A percentile compares a stretch with the other conserved stretches of the same genome.
These are phyloP conservation scores for Sambucus nigra DNA, from an alignment of 129 eudicot species.

Conservation along the genomic window DNA sequence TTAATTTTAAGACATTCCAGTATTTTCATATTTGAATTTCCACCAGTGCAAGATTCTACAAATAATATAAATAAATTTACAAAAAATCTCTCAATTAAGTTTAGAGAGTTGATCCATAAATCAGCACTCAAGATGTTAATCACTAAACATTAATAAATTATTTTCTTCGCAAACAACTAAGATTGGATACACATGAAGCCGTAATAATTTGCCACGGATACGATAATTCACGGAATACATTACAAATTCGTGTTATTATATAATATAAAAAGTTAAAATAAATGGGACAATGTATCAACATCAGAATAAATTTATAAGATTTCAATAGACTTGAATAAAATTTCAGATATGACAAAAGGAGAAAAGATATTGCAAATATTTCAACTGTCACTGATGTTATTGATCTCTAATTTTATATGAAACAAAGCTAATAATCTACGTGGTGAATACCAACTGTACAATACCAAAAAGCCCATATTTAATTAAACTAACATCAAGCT, in stretches of 20 bases:
- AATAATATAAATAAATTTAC: no score
- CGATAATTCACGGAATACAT: no score
- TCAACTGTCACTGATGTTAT: slow-evolving; percentile 9
- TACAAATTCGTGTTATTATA: background rate
- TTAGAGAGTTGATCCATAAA: background rate
- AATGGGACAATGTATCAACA: background rate
- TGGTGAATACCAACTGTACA: slow-evolving; percentile 19
- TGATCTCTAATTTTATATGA: slow-evolving; percentile 11
- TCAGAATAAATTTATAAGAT: background rate
- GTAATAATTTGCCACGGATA: no score
- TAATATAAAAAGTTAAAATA: no score
- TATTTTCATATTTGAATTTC: no score
- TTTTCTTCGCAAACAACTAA: no score
- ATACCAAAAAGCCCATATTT: slow-evolving; percentile 25
- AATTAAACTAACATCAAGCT: slow-evolving; percentile 37
- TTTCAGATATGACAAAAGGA: background rate
- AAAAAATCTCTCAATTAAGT: background rate
- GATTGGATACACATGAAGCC: no score
- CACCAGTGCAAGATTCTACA: no score
- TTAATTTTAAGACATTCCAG: no score
- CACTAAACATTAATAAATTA: background rate
- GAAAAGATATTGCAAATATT: no score
- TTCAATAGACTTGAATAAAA: background rate
- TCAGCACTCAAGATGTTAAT: background rate
- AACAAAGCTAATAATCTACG: slow-evolving; percentile 15